Evolutionary conservation across 805 yeast species (phyloP), one percentile per base, ranked within the genome.

Genomic region (Phaffomyces thermotolerans): DNA sequence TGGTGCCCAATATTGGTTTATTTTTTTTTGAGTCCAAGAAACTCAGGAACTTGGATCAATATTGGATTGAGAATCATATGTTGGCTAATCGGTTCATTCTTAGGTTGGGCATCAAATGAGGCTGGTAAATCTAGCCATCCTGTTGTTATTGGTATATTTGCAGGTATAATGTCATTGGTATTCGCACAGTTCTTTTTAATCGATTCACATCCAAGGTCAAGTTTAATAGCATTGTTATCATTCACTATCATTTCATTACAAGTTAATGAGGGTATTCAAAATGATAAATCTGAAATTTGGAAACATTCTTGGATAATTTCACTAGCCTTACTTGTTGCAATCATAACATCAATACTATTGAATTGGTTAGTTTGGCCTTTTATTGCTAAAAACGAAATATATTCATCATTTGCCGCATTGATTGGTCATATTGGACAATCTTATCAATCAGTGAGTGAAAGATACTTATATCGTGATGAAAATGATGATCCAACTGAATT

Each of bases 321-420:
- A 7, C 35, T 69, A 3, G 59, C 71, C 4, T 50, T 72, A 1
- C 46, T 70, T 12, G 59, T 72, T n/a, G 70, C 74, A 13, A 49
- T 71, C 12, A 22, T 60, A 8, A 45, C 64, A 0, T 57, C 76
- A 0, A 58, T 69, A 23, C 50, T 67, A 2, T 54, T 67, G 6
- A 70, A 67, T 43, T 72, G 76, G 74, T 37, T 71, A 1, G 51
- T 72, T 13, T 73, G 78, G 76, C 73, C 78, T 2, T 72, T 70
- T 51, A 62, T 62, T 20, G 72, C 77, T 4, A 64, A 69, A 34
- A 59, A 58, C 9, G 75, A 71, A 42, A 58, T 72, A 6, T 63
- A 69, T 30, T 43, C 57, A 2, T 66, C 75, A 0, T 53, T 67
- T 18, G 56, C 76, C 0, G 59, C 65, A 1, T 47, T 73, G 33